Conservation (phyloP, 2,329 filamentous ascomycete genomes). For the Coniochaeta sp. region DNA sequence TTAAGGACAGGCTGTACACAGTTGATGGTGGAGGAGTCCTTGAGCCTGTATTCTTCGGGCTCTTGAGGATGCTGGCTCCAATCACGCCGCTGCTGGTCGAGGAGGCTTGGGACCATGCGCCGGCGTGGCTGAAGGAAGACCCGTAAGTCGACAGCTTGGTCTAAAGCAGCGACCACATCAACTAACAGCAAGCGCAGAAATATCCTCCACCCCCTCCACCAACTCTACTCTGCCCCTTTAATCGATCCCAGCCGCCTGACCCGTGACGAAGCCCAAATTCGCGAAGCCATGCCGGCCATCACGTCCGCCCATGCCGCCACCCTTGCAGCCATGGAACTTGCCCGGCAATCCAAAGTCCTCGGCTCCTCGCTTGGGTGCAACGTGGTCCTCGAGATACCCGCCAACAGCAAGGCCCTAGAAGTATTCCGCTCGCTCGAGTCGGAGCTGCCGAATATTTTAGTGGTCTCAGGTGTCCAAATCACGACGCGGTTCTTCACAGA, state of each 20-base stretch:
- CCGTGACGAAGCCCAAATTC: conserved; percentile 29
- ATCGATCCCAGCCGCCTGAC: conserved; percentile 31
- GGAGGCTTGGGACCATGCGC: conserved; percentile 77
- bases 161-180: conserved; percentile 18
- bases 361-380: conserved; percentile 76
- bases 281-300: conserved; percentile 37
- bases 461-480: conserved; percentile 57
- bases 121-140: conserved; percentile 51
- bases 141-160: conserved; percentile 25
- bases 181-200: conserved; percentile 11
- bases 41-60: conserved; percentile 59
- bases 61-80: conserved; percentile 73
- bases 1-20: conserved; percentile 90
- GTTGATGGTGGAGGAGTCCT: conserved; percentile 60
- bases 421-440: conserved; percentile 26
- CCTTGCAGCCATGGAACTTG: conserved; percentile 68
- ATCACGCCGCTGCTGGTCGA: conserved; percentile 78
- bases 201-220: conserved; percentile 32
- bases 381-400: conserved; percentile 47
- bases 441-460: conserved; percentile 58
- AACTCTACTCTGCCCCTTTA: conserved; percentile 38
- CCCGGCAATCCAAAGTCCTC: conserved; percentile 61
- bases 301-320: conserved; percentile 55
- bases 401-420: conserved; percentile 13
- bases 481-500: conserved; percentile 20